Evolutionary conservation across 306 rosid species (phyloP).

Genomic region (Gastrolobium bilobum): DNA sequence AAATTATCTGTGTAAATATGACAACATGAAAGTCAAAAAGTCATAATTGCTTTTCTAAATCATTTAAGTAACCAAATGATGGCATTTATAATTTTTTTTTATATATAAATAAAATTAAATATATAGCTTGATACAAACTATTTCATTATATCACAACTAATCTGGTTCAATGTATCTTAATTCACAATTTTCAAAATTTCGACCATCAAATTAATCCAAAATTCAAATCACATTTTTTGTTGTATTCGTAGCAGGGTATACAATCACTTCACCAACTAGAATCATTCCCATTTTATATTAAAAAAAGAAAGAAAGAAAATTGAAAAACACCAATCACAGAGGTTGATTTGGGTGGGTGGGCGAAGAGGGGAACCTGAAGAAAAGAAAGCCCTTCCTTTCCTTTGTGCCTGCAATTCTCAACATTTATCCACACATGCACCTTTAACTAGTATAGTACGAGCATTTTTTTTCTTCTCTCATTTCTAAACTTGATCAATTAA

Average conservation of each 20-base stretch:
- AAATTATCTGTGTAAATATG: not conserved
- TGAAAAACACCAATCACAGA: constrained; percentile 49
- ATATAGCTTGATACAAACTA: no score
- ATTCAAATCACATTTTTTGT: not conserved
- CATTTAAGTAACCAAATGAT: constrained; percentile 16
- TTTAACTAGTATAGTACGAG: not conserved
- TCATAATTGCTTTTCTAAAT: not conserved
- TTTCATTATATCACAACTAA: no score
- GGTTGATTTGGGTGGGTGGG: constrained; percentile 28
- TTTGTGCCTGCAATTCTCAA: constrained; percentile 33
- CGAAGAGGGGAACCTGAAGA: constrained; percentile 3
- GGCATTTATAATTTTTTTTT: not conserved
- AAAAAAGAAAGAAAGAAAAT: not conserved
- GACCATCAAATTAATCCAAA: not conserved
- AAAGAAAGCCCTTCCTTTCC: not conserved
- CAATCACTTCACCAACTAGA: constrained; percentile 33
- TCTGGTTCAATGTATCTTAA: not conserved
- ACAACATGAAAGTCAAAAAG: constrained; percentile 10
- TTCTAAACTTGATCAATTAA: constrained; percentile 19
- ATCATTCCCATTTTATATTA: not conserved
- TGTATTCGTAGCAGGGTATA: not conserved
- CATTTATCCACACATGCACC: constrained; percentile 5
- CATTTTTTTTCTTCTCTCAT: not conserved
- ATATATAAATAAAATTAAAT: no score
- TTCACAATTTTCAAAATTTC: constrained; percentile 9